Evolutionary conservation across 345 rosid genomes (phyloP).

Genomic region (Combretum micranthum): DNA sequence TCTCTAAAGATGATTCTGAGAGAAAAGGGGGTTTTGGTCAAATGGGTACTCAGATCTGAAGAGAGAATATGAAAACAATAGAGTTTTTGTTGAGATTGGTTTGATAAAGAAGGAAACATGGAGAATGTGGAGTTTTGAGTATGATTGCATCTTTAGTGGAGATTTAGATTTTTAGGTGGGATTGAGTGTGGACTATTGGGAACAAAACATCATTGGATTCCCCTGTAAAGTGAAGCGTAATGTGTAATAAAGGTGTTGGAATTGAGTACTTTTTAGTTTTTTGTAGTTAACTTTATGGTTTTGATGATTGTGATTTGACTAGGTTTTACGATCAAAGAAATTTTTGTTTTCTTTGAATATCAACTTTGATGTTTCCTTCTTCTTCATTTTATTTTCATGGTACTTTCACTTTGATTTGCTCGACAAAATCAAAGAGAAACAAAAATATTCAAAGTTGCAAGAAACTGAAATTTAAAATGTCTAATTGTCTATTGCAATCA

Average conservation of each 20-base stretch:
- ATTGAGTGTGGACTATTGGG: conserved; percentile 8
- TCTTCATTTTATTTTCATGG: no score
- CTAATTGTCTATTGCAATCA: no score
- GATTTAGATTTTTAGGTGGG: conserved; percentile 39
- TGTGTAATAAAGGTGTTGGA: no score
- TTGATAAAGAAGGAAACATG: neutral
- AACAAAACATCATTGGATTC: conserved; percentile 11
- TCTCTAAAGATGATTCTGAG: conserved; percentile 10
- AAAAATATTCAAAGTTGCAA: no score
- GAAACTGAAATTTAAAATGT: no score
- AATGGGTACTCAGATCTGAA: conserved; percentile 34
- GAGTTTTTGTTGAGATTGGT: no score
- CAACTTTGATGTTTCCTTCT: neutral
- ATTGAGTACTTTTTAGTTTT: conserved; percentile 7
- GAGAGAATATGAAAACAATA: neutral
- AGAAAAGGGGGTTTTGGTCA: conserved; percentile 10
- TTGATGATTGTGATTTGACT: neutral
- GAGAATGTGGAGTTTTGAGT: conserved; percentile 2
- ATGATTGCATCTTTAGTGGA: conserved; percentile 44
- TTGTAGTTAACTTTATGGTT: conserved; percentile 4
- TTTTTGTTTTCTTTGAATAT: conserved; percentile 1
- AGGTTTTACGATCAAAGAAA: neutral
- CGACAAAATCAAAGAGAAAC: no score
- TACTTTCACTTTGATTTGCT: no score
- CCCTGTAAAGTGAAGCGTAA: conserved; percentile 14